Evolutionary conservation across 2,329 filamentous ascomycete genomes (phyloP), one percentile per base, ranked within the genome.

Genomic region (Trichoderma koningiopsis): DNA sequence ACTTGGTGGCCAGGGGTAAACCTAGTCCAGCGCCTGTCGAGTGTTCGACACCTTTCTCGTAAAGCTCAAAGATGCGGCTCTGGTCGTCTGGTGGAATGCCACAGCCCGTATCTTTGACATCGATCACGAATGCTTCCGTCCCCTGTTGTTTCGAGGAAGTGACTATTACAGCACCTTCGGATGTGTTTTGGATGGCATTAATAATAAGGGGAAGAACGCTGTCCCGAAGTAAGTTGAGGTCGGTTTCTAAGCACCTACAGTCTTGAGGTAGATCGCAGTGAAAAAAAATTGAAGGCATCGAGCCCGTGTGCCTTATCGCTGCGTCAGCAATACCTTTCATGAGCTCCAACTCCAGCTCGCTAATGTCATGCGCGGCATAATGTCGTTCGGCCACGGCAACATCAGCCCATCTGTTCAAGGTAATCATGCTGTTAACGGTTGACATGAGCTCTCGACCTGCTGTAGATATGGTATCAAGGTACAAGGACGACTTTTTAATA

Each of bases 361-460:
- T 27, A 55, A 55, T 27, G 24, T 24, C 24, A 14, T 55, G 52
- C 24, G 14, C 8, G 14, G 52, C 52, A 55, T 55, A 55, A 24
- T 55, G 24, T 24, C 52, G 52, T 16, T 55, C 22, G 14, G 22
- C 24, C 24, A 55, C 14, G 14, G 52, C 52, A 24, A 55, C 24
- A 27, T 55, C 52, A 55, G 52, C 52, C 52, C 52, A 55, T 27
- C 52, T 55, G 24, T 55, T 55, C 40, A 61, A 29, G n/a, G 40
- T 61, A 33, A 61, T 61, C 59, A 61, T 61, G 40, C 47, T 61
- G n/a, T 61, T 61, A 29, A 61, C 40, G 31, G 47, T 61, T 1
- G 59, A 61, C 24, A 61, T 61, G n/a, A 61, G n/a, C 47, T 61
- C 59, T 61, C 59, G 59, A 24, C 40, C 59, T 16, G 59, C 37